Evolutionary conservation across 164 flowering plant genomes (phyloP).

Genomic region (Vitis amurensis): DNA sequence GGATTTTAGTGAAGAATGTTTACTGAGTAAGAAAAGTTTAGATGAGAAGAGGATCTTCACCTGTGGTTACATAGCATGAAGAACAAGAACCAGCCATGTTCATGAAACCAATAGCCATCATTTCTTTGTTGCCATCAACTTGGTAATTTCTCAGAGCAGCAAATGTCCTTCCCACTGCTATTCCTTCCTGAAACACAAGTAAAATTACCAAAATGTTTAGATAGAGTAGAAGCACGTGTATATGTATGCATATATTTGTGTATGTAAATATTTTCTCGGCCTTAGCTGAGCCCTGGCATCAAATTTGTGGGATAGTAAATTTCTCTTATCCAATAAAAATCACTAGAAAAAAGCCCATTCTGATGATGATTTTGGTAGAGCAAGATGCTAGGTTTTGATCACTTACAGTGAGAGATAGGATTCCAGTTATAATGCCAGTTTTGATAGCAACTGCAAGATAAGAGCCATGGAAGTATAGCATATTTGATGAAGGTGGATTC

Average conservation of each 20-base stretch:
- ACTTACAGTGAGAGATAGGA: conserved; percentile 69
- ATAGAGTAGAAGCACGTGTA: not conserved
- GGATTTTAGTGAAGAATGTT: not conserved
- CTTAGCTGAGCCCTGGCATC: no score
- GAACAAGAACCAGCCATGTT: conserved; percentile 74
- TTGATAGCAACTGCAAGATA: conserved; percentile 52
- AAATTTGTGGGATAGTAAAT: no score
- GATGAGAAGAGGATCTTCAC: conserved; percentile 17
- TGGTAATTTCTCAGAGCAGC: conserved; percentile 69
- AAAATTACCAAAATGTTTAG: not conserved
- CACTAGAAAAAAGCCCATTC: no score
- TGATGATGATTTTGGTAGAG: not conserved
- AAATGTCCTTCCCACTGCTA: conserved; percentile 79
- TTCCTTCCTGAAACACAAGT: conserved; percentile 53
- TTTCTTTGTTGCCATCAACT: conserved; percentile 80
- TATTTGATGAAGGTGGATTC: conserved; percentile 74
- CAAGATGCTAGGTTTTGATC: not conserved
- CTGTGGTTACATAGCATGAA: conserved; percentile 73
- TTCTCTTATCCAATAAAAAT: no score
- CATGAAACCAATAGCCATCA: conserved; percentile 81
- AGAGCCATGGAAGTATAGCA: conserved; percentile 53
- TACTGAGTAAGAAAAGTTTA: not conserved
- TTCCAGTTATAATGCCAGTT: conserved; percentile 69
- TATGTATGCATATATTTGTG: no score
- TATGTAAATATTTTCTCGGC: no score